These are phyloP conservation scores for Xylariaceae sp. DNA, from an alignment of 2,329 filamentous ascomycete species.

Conservation along the genomic window DNA sequence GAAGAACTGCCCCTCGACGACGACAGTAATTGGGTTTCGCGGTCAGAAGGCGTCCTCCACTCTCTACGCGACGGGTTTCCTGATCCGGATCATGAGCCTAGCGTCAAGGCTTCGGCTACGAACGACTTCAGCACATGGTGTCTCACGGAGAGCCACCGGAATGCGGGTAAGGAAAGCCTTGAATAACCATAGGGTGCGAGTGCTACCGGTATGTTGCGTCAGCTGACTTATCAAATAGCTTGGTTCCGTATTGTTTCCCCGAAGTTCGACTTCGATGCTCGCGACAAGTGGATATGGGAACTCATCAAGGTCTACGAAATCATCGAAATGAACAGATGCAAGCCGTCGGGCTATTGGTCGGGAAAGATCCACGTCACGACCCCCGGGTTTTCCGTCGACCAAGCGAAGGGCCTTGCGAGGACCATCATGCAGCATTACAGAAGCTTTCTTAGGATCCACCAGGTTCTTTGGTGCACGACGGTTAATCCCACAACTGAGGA, in stretches of 20 bases:
- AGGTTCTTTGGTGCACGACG: background rate
- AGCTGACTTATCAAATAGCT: background rate
- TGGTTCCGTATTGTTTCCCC: constrained; percentile 4
- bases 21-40: background rate
- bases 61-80: background rate
- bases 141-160: background rate
- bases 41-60: background rate
- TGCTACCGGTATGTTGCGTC: background rate
- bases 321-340: background rate
- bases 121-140: constrained; percentile 3
- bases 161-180: background rate
- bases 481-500: background rate
- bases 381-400: background rate
- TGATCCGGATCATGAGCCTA: background rate
- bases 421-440: background rate
- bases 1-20: no score
- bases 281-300: background rate
- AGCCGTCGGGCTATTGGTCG: background rate
- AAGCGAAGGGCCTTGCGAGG: background rate
- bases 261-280: background rate
- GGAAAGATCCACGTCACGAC: background rate
- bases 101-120: background rate
- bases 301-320: background rate
- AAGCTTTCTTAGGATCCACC: background rate
- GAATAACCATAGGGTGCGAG: background rate